Base-by-base conservation (phyloP, 2,329 filamentous ascomycete species). In the Pseudogymnoascus pannorum region DNA sequence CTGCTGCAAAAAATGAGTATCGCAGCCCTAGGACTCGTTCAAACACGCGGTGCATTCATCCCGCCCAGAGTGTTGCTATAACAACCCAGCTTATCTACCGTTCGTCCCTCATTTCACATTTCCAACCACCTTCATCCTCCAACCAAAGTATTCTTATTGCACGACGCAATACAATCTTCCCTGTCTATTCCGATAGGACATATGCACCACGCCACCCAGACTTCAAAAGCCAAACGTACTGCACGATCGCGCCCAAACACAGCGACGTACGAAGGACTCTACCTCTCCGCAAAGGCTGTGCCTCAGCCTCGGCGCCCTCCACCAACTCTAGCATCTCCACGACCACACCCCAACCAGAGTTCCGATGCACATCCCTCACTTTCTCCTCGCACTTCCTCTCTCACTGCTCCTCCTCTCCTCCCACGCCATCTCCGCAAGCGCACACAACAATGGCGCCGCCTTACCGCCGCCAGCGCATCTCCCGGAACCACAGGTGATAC, bases 351-450 rank as follows among this genome's bases (percentile, higher is more conserved):
- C 20, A 44, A 24, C 20, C 40, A 11, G 57, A 61, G 44, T 29
- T 42, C 66, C 40, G 26, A 82, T 81, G 79, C 74, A 71, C 63
- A 67, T 73, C 51, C 57, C 73, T 2, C 70, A 72, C 4, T 62
- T 66, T 8, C 63, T 79, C n/a, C 62, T 77, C 35, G 64, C 72
- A 51, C 72, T 81, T 6, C 75, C 78, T 8, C 66, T 75, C 6
- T 76, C 78, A 42, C 73, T 82, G 44, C 70, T 79, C 14, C 73
- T 83, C 22, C 67, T 80, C 48, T 71, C 75, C 2, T 72, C 74
- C 2, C 74, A 77, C 51, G 68, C 75, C 12, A 66, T 68, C 2
- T 75, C 75, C 31, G 72, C 72, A 8, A 26, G 70, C 70, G 58
- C 67, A 62, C 61, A 29, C 64, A n/a, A 11, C 72, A 71, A 72